Conservation (phyloP, 768 basidiomycete genomes). For the Hortiboletus campestris region DNA sequence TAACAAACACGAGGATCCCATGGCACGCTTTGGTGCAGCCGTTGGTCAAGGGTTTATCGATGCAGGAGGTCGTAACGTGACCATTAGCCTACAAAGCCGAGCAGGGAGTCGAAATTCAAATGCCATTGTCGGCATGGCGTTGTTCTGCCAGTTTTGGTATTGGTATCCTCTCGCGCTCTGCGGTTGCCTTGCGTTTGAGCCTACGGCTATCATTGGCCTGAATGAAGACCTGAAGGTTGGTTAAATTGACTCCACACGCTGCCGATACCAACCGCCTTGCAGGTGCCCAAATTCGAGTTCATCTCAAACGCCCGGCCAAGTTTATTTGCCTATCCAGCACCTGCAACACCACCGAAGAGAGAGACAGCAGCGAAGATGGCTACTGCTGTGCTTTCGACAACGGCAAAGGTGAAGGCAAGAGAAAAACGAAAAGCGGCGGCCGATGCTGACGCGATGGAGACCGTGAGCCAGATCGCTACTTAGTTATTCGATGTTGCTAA, state of each 20-base stretch:
- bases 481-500: conserved; percentile 12
- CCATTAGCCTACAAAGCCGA: conserved; percentile 89
- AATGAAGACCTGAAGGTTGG: conserved; percentile 81
- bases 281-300: conserved; percentile 95
- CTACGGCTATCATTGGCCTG: conserved; percentile 92
- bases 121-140: conserved; percentile 95
- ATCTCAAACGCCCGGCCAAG: conserved; percentile 88
- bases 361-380: conserved; percentile 90
- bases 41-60: conserved; percentile 97
- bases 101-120: conserved; percentile 91
- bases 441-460: conserved; percentile 80
- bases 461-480: conserved; percentile 46
- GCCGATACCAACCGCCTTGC: conserved; percentile 4
- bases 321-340: conserved; percentile 87
- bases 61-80: conserved; percentile 95
- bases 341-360: conserved; percentile 86
- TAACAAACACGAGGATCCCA: conserved; percentile 98
- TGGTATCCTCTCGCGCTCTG: conserved; percentile 98
- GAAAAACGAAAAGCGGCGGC: conserved; percentile 89
- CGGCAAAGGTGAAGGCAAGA: conserved; percentile 93
- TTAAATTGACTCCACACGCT: not conserved
- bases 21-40: conserved; percentile 97
- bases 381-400: conserved; percentile 94
- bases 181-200: conserved; percentile 88
- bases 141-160: conserved; percentile 99